Evolutionary conservation across 352 stramenopile species (phyloP).

Genomic region (Aphanomyces stellatus): DNA sequence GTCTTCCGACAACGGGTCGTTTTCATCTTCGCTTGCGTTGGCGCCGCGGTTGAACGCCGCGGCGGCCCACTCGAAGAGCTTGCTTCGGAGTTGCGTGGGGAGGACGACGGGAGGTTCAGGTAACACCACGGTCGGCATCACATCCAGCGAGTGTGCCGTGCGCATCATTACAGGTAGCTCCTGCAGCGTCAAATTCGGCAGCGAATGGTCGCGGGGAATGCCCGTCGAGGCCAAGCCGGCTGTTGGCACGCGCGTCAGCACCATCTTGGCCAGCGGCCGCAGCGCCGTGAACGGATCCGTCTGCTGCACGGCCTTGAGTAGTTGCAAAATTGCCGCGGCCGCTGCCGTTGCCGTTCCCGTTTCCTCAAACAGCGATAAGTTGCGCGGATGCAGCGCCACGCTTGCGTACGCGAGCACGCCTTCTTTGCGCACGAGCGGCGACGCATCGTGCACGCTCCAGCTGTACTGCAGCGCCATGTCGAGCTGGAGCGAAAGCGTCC

Average conservation of each 20-base stretch:
- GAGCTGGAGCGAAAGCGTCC: conserved; percentile 75
- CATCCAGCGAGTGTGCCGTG: background rate
- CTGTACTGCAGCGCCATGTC: conserved; percentile 55
- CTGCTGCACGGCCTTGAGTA: conserved; percentile 76
- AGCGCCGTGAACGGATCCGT: conserved; percentile 81
- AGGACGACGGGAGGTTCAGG: background rate
- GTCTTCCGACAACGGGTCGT: conserved; percentile 69
- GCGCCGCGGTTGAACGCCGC: conserved; percentile 65
- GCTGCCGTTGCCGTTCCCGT: background rate
- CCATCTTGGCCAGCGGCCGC: conserved; percentile 44
- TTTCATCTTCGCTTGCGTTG: conserved; percentile 53
- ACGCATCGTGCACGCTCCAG: conserved; percentile 65
- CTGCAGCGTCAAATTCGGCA: background rate
- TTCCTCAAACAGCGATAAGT: conserved; percentile 79
- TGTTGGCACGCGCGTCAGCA: conserved; percentile 56
- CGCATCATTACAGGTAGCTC: background rate
- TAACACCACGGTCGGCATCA: background rate
- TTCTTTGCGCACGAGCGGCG: conserved; percentile 74
- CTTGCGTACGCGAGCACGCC: conserved; percentile 76
- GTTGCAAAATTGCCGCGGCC: conserved; percentile 63
- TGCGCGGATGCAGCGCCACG: conserved; percentile 80
- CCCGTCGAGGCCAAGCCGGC: conserved; percentile 28
- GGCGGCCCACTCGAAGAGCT: conserved; percentile 56
- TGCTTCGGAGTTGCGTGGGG: conserved; percentile 32
- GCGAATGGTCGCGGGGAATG: background rate